A percentile compares a stretch with the other conserved stretches of the same genome.
Conservation (phyloP, 2,329 filamentous ascomycete genomes). For the Epichloe uncinata region DNA sequence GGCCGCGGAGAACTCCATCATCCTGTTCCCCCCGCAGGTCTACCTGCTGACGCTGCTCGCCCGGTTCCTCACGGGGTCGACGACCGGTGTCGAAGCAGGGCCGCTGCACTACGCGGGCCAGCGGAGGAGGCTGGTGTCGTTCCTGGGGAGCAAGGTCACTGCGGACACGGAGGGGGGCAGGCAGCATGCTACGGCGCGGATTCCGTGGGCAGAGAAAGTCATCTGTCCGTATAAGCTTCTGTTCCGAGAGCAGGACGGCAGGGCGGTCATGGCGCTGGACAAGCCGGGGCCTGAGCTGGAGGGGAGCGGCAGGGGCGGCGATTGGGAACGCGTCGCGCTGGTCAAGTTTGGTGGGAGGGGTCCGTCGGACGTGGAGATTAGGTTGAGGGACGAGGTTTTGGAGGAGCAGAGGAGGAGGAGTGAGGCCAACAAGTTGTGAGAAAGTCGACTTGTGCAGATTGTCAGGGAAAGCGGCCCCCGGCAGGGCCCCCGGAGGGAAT, state of each 20-base stretch:
- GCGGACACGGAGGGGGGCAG: slow-evolving; percentile 25
- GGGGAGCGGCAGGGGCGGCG: slow-evolving; percentile 35
- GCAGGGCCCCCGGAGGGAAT: too few species aligned
- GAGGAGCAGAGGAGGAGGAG: slow-evolving; percentile 26
- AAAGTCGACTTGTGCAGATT: neutral
- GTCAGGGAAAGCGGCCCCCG: too few species aligned
- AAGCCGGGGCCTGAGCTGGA: slow-evolving; percentile 43
- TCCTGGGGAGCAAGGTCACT: slow-evolving; percentile 33
- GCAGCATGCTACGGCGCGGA: slow-evolving; percentile 27
- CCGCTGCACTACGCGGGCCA: slow-evolving; percentile 30
- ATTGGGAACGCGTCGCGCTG: slow-evolving; percentile 45
- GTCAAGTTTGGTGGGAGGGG: slow-evolving; percentile 38
- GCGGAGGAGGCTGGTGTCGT: slow-evolving; percentile 37
- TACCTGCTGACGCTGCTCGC: slow-evolving; percentile 53
- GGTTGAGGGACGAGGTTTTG: slow-evolving; percentile 34
- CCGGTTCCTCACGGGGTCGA: slow-evolving; percentile 31
- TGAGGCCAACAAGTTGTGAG: neutral
- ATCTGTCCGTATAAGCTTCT: slow-evolving; percentile 42
- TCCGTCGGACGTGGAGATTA: slow-evolving; percentile 40
- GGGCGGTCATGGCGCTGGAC: slow-evolving; percentile 42
- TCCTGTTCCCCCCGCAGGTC: slow-evolving; percentile 77
- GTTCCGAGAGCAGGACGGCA: slow-evolving; percentile 28
- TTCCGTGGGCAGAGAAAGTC: slow-evolving; percentile 48
- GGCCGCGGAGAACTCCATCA: slow-evolving; percentile 52
- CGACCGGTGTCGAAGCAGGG: slow-evolving; percentile 1